Evolutionary conservation across 176 grass and related monocot genomes (phyloP), one percentile per base, ranked within the genome.

Genomic region (Triticum turgidum): DNA sequence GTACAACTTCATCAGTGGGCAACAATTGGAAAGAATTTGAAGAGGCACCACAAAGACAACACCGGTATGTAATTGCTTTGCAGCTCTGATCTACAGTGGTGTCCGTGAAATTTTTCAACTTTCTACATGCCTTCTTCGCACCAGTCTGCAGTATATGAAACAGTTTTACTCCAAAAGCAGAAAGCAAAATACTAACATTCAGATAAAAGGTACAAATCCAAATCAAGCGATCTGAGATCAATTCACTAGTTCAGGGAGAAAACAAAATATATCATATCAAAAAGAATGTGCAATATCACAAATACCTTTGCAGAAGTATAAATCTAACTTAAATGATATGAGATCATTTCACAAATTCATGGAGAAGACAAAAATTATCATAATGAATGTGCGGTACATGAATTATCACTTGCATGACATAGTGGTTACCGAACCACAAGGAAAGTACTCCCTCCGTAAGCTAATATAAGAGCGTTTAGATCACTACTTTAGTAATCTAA

Each of bases 21-120:
- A 89, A 81, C 37, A 94, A 91, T 42, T 79, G 87, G 56, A 90
- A 91, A 85, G 94, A 91, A 78, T 86, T 91, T 1, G 92, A 89
- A 27, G 87, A 78, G 74, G 88, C 87, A 63, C 92, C 94, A 63
- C 92, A 90, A 73, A 93, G 85, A 84, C 97, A 87, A 58, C 97
- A 99, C 77, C 83, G 49, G 66, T 87, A 91, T 45, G 88, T 56
- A 86, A 81, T 70, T 72, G 82, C 63, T 62, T 82, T 77, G 66
- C 69, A 89, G 67, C 85, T 91, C 68, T 92, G 85, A 62, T 94
- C 90, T 12, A 91, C 56, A 30, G 87, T 88, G 32, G 42, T 85
- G 77, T 90, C 81, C 12, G 78, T 91, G 10, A 89, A 89, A 84
- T 91, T 69, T 65, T 77, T 83, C 72, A 91, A 94, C 58, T 93